These are phyloP conservation scores for Withania somnifera DNA, from an alignment of 305 asterid species.

Conservation along the genomic window DNA sequence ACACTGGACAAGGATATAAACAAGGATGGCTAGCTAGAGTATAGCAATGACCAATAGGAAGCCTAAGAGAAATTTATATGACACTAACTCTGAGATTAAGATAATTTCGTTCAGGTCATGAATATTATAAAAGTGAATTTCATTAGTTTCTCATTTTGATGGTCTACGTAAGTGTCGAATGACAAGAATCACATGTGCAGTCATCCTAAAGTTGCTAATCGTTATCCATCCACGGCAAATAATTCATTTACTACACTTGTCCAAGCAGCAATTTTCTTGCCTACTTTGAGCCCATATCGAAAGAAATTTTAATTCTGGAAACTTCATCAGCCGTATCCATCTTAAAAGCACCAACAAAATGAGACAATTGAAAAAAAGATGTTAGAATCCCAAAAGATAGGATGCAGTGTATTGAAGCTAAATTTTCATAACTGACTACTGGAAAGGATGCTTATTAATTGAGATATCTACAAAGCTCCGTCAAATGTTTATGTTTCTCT, in stretches of 20 bases:
- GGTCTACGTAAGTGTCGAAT: neutral
- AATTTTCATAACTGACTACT: neutral
- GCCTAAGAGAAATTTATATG: neutral
- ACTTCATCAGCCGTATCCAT: neutral
- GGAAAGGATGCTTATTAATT: neutral
- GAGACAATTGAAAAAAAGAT: neutral
- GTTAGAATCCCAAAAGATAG: neutral
- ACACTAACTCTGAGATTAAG: neutral
- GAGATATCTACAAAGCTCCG: neutral
- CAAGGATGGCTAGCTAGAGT: neutral
- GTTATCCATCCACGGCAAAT: neutral
- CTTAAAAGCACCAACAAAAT: neutral
- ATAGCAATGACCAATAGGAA: neutral
- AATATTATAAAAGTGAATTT: neutral
- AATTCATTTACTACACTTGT: neutral
- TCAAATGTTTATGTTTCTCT: neutral
- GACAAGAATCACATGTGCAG: neutral
- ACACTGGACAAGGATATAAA: neutral
- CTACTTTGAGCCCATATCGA: neutral
- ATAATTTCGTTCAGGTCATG: neutral
- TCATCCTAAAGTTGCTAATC: neutral
- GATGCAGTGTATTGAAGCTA: neutral
- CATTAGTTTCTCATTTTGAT: neutral
- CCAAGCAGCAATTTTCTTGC: neutral
- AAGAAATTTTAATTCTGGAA: neutral